Evolutionary conservation across 768 basidiomycete genomes (phyloP).

Genomic region (Neoboletus subvelutipes): DNA sequence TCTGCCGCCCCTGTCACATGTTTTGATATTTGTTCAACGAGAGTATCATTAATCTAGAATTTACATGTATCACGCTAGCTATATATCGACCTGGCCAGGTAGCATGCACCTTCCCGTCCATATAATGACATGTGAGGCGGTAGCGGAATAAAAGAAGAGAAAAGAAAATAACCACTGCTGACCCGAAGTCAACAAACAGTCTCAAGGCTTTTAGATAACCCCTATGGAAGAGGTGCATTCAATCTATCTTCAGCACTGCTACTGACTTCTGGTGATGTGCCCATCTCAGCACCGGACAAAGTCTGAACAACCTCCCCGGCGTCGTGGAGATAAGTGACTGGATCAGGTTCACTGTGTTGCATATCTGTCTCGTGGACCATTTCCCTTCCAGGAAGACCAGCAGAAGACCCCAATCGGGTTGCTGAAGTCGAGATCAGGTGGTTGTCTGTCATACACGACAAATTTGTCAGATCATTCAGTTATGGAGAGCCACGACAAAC

Average conservation of each 20-base stretch:
- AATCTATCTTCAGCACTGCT: slow-evolving; percentile 3
- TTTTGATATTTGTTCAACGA: slow-evolving; percentile 11
- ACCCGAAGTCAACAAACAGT: not conserved
- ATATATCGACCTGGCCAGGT: slow-evolving; percentile 9
- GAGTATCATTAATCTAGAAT: slow-evolving; percentile 16
- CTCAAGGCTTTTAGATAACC: not conserved
- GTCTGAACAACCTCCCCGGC: slow-evolving; percentile 3
- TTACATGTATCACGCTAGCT: slow-evolving; percentile 9
- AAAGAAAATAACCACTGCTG: not conserved
- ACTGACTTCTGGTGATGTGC: not conserved
- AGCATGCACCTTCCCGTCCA: slow-evolving; percentile 3
- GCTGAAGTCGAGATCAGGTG: slow-evolving; percentile 32
- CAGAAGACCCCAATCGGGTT: not conserved
- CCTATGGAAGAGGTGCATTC: not conserved
- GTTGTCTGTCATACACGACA: slow-evolving; percentile 35
- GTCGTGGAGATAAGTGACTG: not conserved
- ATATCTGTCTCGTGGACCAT: not conserved
- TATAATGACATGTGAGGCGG: not conserved
- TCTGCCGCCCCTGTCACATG: slow-evolving; percentile 12
- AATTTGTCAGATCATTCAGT: slow-evolving; percentile 1
- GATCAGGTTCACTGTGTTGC: slow-evolving; percentile 1
- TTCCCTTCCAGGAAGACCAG: not conserved
- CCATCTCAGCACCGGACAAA: not conserved
- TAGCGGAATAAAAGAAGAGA: not conserved
- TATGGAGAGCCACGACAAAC: not conserved